Conservation (phyloP, 2,329 filamentous ascomycete genomes). For the Sporothrix brunneoviolacea region DNA sequence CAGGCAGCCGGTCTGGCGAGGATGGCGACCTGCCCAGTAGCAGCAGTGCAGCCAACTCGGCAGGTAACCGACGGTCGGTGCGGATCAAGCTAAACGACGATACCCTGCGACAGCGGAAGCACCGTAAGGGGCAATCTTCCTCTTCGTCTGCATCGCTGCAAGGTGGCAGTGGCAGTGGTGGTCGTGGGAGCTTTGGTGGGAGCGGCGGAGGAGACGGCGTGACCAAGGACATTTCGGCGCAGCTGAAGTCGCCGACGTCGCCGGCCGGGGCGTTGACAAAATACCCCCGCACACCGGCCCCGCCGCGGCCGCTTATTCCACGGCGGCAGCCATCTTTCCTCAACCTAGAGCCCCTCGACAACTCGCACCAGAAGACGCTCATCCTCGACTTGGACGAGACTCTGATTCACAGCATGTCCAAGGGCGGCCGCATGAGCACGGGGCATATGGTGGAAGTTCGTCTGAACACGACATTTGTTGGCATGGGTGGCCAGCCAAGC, state of each 20-base stretch:
- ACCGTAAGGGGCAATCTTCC: constrained; percentile 52
- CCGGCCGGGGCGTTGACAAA: constrained; percentile 71
- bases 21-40: constrained; percentile 52
- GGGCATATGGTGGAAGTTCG: constrained; percentile 99
- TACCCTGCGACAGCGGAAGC: constrained; percentile 64
- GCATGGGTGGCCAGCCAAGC: constrained; percentile 57
- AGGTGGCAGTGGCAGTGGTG: constrained; percentile 18
- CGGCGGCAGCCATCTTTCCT: constrained; percentile 84
- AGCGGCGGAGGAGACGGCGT: constrained; percentile 24
- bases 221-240: constrained; percentile 59
- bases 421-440: constrained; percentile 89
- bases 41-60: constrained; percentile 35
- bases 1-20: constrained; percentile 14
- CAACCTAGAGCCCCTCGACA: constrained; percentile 44
- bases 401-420: constrained; percentile 94
- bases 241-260: constrained; percentile 89
- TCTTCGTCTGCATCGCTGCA: constrained; percentile 26
- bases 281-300: constrained; percentile 84
- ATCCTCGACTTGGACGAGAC: constrained; percentile 96
- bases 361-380: constrained; percentile 76
- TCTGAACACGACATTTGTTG: constrained; percentile 65
- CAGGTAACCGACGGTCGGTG: constrained; percentile 68
- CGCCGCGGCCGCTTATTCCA: constrained; percentile 84
- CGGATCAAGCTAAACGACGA: constrained; percentile 87
- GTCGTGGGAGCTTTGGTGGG: constrained; percentile 24